A percentile compares a stretch with the other conserved stretches of the same genome.
These are phyloP conservation scores for Podospora appendiculata DNA, from an alignment of 495 filamentous ascomycete species.

Conservation along the genomic window DNA sequence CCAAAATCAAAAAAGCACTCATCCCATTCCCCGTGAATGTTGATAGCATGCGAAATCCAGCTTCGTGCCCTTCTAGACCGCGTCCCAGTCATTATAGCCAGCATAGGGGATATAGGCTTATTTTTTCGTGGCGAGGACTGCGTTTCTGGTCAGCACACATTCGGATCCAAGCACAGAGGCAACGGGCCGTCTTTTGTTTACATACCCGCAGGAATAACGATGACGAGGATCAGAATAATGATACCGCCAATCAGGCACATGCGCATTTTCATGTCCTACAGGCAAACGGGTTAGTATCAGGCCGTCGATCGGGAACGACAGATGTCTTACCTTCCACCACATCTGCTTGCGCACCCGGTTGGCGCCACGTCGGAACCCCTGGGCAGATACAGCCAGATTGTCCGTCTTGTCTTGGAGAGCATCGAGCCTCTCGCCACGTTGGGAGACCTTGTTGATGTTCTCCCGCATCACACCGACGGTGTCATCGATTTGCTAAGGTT, in stretches of 20 bases:
- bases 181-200: neutral
- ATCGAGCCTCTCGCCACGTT: slow-evolving; percentile 87
- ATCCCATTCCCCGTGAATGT: slow-evolving; percentile 19
- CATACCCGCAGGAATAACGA: slow-evolving; percentile 83
- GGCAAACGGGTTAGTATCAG: slow-evolving; percentile 35
- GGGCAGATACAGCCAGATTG: slow-evolving; percentile 80
- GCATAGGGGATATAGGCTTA: slow-evolving; percentile 2
- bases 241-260: slow-evolving; percentile 88
- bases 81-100: slow-evolving; percentile 16
- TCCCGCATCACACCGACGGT: slow-evolving; percentile 89
- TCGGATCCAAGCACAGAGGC: neutral
- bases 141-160: slow-evolving; percentile 2
- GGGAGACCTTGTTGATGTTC: slow-evolving; percentile 86
- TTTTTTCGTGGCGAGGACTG: slow-evolving; percentile 26
- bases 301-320: neutral
- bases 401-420: slow-evolving; percentile 93
- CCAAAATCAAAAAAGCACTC: slow-evolving; percentile 22
- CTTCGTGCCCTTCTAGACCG: slow-evolving; percentile 15
- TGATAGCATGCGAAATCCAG: slow-evolving; percentile 23
- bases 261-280: slow-evolving; percentile 94
- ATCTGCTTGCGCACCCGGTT: slow-evolving; percentile 94
- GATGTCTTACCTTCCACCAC: slow-evolving; percentile 44
- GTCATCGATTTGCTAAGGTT: slow-evolving; percentile 83
- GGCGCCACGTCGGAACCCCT: slow-evolving; percentile 90
- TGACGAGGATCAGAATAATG: slow-evolving; percentile 80